Percentiles rank a stretch among this genome's conserved stretches.
These are phyloP conservation scores for Candida glaebosa DNA, from an alignment of 805 yeast species.

Conservation along the genomic window DNA sequence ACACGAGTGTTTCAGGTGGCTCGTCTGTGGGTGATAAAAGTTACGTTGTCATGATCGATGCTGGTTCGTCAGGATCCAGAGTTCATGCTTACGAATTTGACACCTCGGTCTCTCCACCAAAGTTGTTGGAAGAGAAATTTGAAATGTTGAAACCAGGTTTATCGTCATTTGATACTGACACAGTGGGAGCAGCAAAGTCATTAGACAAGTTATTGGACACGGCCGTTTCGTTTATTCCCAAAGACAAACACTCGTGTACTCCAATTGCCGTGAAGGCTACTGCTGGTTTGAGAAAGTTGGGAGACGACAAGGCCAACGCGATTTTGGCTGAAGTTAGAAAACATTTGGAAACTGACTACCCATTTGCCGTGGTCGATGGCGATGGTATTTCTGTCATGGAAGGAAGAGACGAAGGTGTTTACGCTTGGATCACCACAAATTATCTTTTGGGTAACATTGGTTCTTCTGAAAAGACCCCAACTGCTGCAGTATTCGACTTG, in stretches of 20 bases:
- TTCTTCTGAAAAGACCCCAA: constrained; percentile 64
- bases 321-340: constrained; percentile 74
- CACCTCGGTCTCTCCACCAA: constrained; percentile 82
- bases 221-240: constrained; percentile 79
- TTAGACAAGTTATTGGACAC: constrained; percentile 75
- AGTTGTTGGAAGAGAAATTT: constrained; percentile 73
- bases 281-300: constrained; percentile 89
- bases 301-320: constrained; percentile 64
- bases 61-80: constrained; percentile 97
- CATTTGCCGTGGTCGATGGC: constrained; percentile 85
- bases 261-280: constrained; percentile 98
- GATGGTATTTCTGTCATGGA: constrained; percentile 92
- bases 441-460: constrained; percentile 94
- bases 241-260: constrained; percentile 68
- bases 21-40: constrained; percentile 36
- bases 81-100: constrained; percentile 92
- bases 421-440: constrained; percentile 97
- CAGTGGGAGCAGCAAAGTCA: constrained; percentile 84
- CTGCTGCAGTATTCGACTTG: constrained; percentile 95
- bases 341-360: constrained; percentile 76
- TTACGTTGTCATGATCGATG: constrained; percentile 92
- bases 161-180: constrained; percentile 76
- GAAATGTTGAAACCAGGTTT: constrained; percentile 91
- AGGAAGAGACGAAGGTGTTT: constrained; percentile 96
- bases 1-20: constrained; percentile 1